Base-by-base conservation (phyloP, 2,329 filamentous ascomycete genomes). In the Diaporthe sp. region DNA sequence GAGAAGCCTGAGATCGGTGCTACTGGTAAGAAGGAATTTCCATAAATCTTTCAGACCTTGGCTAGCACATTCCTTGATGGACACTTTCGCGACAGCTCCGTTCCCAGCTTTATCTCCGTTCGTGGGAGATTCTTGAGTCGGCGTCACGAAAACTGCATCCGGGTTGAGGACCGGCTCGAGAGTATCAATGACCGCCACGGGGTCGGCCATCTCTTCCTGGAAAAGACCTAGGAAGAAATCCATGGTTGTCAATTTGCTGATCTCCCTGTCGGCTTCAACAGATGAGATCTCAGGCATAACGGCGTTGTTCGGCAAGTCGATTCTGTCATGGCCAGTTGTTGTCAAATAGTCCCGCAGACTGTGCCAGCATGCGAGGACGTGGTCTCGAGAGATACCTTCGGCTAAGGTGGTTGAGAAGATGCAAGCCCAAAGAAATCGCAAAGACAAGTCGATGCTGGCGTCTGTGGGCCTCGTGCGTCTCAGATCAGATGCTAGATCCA, bases 201-300 rank as follows among this genome's bases (percentile, higher is more conserved):
- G 94, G 79, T 98, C 93, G 62, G 93, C 92, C 75, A 93, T 90
- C 75, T 97, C 94, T 51, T 95, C 92, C 76, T 94, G 94, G 82
- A 98, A 98, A 0, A 99, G 90, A 51, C 93, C 94, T 70, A 95
- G 89, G 84, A 99, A 98, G 83, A 98, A 98, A 81, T 98, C 96
- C 91, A 98, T 97, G 0, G 96, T 98, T 19, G 95, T 98, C 46
- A 98, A 89, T 80, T 96, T 95, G 17, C 95, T 96, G 37, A 98
- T 93, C 82, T 99, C 96, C 73, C 95, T 92, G 77, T 98, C 96
- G 10, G 97, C 93, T 0, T 95, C 94, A n/a, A 90, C 89, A 2
- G 92, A 85, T 0, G 96, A 98, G 68, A 99, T 90, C 77, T 97
- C 94, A 0, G 95, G 92, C 92, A 99, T 98, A 28, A 96, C 90